Conservation (phyloP, 257 asterid genomes). For the Jaltomata sinuosa region DNA sequence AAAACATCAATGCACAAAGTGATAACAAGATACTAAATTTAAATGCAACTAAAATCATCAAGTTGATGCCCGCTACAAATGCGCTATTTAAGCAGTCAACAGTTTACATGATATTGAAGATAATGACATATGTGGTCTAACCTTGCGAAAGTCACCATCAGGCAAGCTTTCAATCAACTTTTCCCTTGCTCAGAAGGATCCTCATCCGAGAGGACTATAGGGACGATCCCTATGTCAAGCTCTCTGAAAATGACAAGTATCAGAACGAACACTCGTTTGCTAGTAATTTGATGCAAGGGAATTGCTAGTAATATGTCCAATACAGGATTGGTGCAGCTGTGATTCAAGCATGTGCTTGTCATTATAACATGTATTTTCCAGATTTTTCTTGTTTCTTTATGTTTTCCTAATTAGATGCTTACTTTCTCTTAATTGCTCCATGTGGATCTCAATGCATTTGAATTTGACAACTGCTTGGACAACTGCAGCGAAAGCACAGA, state of each 20-base stretch:
- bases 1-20: neutral
- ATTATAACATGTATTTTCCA: too few species aligned
- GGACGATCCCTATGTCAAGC: constrained; percentile 32
- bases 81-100: neutral
- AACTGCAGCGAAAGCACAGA: too few species aligned
- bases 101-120: too few species aligned
- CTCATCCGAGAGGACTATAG: constrained; percentile 37
- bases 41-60: neutral
- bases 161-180: constrained; percentile 15
- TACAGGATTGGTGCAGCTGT: too few species aligned
- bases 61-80: neutral
- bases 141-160: constrained; percentile 27
- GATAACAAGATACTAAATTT: neutral
- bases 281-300: neutral
- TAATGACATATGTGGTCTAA: neutral
- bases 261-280: neutral
- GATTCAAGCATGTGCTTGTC: too few species aligned
- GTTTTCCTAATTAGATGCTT: too few species aligned
- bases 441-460: too few species aligned
- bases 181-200: constrained; percentile 12
- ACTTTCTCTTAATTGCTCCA: too few species aligned
- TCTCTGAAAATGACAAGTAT: constrained; percentile 9
- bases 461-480: too few species aligned
- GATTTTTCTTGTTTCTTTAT: too few species aligned
- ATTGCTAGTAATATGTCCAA: too few species aligned